Conservation (phyloP, 345 rosid genomes). For the Populus tremula region DNA sequence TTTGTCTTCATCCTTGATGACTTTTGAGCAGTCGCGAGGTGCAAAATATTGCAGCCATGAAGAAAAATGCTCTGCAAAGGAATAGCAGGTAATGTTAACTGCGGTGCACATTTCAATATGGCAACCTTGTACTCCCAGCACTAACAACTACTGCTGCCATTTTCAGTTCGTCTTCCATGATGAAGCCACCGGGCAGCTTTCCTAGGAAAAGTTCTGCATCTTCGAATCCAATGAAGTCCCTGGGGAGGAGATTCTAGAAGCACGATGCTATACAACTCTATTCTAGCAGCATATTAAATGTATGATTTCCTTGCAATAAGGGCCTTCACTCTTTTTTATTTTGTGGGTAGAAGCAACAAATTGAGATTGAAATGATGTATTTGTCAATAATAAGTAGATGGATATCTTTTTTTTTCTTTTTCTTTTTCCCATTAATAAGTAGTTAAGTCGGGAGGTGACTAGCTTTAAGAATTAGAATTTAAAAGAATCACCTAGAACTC, state of each 20-base stretch:
- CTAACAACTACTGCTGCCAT: background rate
- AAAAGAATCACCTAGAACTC: too few relatives aligned
- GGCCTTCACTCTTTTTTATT: too few relatives aligned
- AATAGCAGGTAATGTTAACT: constrained; percentile 42
- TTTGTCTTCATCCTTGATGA: background rate
- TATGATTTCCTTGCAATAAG: too few relatives aligned
- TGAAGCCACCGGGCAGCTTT: constrained; percentile 5
- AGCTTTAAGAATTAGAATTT: too few relatives aligned
- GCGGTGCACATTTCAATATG: background rate
- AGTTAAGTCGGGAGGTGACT: too few relatives aligned
- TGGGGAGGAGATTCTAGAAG: constrained; percentile 11
- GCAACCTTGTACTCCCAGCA: background rate
- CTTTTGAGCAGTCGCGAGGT: constrained; percentile 66
- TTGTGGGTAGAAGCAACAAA: too few relatives aligned
- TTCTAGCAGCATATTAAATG: too few relatives aligned
- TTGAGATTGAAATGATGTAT: too few relatives aligned
- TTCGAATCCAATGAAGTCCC: background rate
- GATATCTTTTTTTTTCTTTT: too few relatives aligned
- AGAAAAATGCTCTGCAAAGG: constrained; percentile 59
- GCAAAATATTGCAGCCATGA: constrained; percentile 68
- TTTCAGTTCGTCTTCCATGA: constrained; percentile 11
- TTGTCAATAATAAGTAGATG: too few relatives aligned
- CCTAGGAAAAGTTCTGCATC: constrained; percentile 12
- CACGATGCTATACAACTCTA: background rate
- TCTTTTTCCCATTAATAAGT: too few relatives aligned